phyloP scores from a whole-genome alignment of 305 asterid genomes.

The Fraxinus albicans region DNA sequence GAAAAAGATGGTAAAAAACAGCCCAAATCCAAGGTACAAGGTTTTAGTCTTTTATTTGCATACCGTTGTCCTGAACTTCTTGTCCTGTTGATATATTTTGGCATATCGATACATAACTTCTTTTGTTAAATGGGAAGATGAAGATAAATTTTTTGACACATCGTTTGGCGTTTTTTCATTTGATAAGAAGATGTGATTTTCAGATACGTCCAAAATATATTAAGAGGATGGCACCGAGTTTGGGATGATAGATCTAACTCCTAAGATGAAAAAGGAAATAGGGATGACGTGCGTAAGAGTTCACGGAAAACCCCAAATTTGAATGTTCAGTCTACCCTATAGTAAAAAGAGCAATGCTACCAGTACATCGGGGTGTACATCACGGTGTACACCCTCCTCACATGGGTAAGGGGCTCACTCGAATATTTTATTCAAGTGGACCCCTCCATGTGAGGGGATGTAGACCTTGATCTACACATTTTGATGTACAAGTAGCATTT shows the following conservation, averaged over 20 bases:
- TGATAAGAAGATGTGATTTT: background rate
- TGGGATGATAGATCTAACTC: background rate
- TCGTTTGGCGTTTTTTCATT: background rate
- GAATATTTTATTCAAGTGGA: too few relatives aligned
- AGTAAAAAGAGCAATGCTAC: background rate
- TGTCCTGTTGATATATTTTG: background rate
- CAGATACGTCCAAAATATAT: background rate
- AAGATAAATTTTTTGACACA: background rate
- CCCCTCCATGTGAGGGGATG: too few relatives aligned
- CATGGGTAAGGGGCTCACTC: too few relatives aligned
- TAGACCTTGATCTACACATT: too few relatives aligned
- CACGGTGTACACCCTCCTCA: too few relatives aligned
- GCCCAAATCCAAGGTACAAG: slow-evolving; percentile 50
- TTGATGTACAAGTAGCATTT: too few relatives aligned
- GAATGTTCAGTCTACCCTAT: background rate
- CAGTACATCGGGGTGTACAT: too few relatives aligned
- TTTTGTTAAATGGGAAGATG: background rate
- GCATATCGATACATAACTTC: background rate
- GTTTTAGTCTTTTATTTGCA: background rate
- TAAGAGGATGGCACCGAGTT: background rate
- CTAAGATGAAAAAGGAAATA: background rate
- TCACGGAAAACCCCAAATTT: background rate
- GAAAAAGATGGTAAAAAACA: slow-evolving; percentile 55
- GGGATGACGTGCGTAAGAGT: background rate
- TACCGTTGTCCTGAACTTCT: background rate